Evolutionary conservation across 441 rosid genomes (phyloP), one percentile per base, ranked within the genome.

Genomic region (Populus hybrid): DNA sequence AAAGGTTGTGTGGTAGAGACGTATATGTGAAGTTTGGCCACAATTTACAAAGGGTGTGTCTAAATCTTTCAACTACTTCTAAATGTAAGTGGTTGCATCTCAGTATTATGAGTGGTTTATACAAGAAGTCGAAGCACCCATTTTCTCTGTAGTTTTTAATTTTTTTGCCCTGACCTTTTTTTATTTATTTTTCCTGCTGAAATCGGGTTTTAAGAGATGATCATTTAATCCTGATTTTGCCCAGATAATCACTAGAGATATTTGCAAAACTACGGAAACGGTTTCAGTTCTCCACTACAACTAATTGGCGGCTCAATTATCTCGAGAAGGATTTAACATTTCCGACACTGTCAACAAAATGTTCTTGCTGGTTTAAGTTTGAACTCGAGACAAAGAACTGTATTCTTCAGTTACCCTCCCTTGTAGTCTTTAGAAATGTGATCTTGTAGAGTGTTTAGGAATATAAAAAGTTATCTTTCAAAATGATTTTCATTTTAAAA

Each of bases 21-120:
- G 67, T 73, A 34, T 11, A 69, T 20, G 59, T 26, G 75, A 40
- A 23, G 72, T 23, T 57, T 73, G 69, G 75, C 68, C 63, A 68
- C 61, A n/a, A 36, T 36, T 69, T 35, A 69, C 28, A 1, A 8
- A 5, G 64, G 12, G 64, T 71, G 30, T 28, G 65, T 16, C 24
- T 14, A 16, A 4, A 20, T 61, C 63, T 57, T 35, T 21, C 76
- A 32, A 2, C 40, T 3, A 30, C 32, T 50, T 9, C 0, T 50
- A 14, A 50, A 50, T 5, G 57, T 5, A 50, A 5, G 57, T 46
- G 57, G 20, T 32, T 30, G 23, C 7, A 59, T 21, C 24, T 57
- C 10, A 63, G 12, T 73, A 35, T 35, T 7, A 35, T 35, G 38
- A 35, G 38, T 35, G 38, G 38, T 35, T 35, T 35, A 35, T 35